A percentile compares a stretch with the other conserved stretches of the same genome.
These are phyloP conservation scores for Pleurotus salmoneostramineus DNA, from an alignment of 768 basidiomycete genomes.

Conservation along the genomic window DNA sequence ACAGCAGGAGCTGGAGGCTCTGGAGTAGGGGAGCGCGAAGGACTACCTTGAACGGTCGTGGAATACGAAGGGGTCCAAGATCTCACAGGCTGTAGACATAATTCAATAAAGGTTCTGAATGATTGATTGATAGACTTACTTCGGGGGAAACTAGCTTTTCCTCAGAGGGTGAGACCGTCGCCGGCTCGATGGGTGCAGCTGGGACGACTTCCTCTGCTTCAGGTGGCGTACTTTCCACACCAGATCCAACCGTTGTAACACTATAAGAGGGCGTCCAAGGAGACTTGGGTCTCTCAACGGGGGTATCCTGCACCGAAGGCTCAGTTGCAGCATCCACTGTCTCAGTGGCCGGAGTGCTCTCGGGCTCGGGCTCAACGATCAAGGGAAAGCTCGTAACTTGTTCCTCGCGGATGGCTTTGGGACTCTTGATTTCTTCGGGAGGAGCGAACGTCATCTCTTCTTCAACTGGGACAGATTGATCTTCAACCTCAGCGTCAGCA, in stretches of 20 bases:
- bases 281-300: slow-evolving; percentile 41
- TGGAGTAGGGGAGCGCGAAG: slow-evolving; percentile 11
- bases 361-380: neutral
- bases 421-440: slow-evolving; percentile 1
- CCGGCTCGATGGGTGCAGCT: neutral
- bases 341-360: neutral
- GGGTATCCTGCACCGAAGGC: slow-evolving; percentile 2
- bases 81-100: slow-evolving; percentile 8
- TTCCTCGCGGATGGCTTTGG: neutral
- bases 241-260: slow-evolving; percentile 35
- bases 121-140: neutral
- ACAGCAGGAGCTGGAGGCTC: neutral
- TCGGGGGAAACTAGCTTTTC: neutral
- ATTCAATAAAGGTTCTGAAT: neutral
- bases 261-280: slow-evolving; percentile 53
- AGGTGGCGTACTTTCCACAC: slow-evolving; percentile 16
- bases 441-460: slow-evolving; percentile 6
- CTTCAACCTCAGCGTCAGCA: neutral
- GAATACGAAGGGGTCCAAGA: slow-evolving; percentile 37
- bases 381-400: neutral
- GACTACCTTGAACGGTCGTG: slow-evolving; percentile 28
- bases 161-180: neutral
- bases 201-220: slow-evolving; percentile 9
- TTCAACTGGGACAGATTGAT: neutral
- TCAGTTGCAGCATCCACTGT: neutral